Evolutionary conservation across 1,284 basidiomycete species (phyloP).

Genomic region (Marasmius oreades): DNA sequence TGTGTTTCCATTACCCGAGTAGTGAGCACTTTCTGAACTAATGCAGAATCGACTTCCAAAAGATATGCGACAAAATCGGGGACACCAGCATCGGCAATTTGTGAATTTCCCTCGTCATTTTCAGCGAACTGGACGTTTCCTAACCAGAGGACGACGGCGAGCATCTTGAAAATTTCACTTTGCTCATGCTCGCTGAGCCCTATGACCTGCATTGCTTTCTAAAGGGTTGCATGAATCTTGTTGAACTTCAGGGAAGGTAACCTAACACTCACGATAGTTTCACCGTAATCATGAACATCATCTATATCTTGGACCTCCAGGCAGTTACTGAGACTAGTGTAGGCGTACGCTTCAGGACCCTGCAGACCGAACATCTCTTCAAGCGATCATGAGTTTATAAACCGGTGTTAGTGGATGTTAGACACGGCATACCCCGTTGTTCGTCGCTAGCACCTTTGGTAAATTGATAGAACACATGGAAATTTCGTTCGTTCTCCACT

Average conservation of each 20-base stretch:
- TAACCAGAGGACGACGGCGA: conserved; percentile 93
- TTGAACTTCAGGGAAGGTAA: background rate
- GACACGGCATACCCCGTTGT: conserved; percentile 67
- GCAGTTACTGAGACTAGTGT: conserved; percentile 91
- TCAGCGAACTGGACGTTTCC: conserved; percentile 93
- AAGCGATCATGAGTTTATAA: conserved; percentile 15
- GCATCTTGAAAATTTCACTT: conserved; percentile 89
- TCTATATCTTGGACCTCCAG: conserved; percentile 91
- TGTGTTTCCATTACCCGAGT: conserved; percentile 90
- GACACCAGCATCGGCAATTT: conserved; percentile 82
- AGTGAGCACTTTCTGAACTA: conserved; percentile 86
- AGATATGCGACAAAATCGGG: conserved; percentile 95
- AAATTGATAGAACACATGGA: conserved; percentile 99
- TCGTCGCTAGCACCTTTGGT: conserved; percentile 91
- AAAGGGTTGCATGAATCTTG: conserved; percentile 19
- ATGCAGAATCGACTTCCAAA: conserved; percentile 80
- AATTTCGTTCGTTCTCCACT: conserved; percentile 94
- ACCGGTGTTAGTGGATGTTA: background rate
- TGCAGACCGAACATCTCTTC: conserved; percentile 94
- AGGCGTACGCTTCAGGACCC: conserved; percentile 93
- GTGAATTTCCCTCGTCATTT: conserved; percentile 86
- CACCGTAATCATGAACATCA: conserved; percentile 83
- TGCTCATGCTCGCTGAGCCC: conserved; percentile 86
- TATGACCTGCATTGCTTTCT: conserved; percentile 94
- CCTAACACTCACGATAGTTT: conserved; percentile 70